Base-by-base conservation (phyloP, 169 alveolate genomes). In the Eimeria praecox region DNA sequence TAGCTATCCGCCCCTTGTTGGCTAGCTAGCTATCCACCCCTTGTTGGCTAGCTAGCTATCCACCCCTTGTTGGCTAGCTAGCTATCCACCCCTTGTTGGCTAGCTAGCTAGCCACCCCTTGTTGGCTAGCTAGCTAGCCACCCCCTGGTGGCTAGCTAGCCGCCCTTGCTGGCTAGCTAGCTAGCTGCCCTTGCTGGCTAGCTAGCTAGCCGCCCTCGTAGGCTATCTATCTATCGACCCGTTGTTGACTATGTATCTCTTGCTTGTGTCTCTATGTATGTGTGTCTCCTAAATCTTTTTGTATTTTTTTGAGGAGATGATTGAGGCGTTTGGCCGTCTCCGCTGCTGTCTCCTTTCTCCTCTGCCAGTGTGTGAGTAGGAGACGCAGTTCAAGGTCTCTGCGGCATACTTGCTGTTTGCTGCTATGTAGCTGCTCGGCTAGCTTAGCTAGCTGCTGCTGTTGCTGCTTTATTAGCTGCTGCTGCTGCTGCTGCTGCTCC, bases 401-500 rank as follows among this genome's bases (percentile, higher is more conserved):
- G 10, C n/a, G 6, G 2, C 4, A 44, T 8, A 44, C 18, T 71
- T 71, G 82, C 82, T 71, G 40, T 22, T 71, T 71, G 46, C 82
- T 71, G 82, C 42, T 10, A 24, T 44, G 82, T 9, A 71, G 82
- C 82, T 71, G 82, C 82, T 71, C 82, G 3, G 44, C 20, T 38
- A 71, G 52, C 82, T 30, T 71, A 4, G 82, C 82, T 71, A 71
- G 82, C 44, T 71, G 42, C 46, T 71, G 82, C 46, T 30, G 46
- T 24, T 71, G 82, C 82, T 38, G 4, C 46, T 71, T 8, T 18
- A 71, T 40, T 3, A 71, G 52, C 82, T n/a, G 8, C 42, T 71
- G 42, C 82, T 71, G 82, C 82, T 71, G 82, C 82, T 38, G 82
- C 82, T 71, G 9, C 46, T n/a, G 30, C 82, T 71, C 24, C 46